Conservation (phyloP, 345 rosid species). For the Microcos paniculata region DNA sequence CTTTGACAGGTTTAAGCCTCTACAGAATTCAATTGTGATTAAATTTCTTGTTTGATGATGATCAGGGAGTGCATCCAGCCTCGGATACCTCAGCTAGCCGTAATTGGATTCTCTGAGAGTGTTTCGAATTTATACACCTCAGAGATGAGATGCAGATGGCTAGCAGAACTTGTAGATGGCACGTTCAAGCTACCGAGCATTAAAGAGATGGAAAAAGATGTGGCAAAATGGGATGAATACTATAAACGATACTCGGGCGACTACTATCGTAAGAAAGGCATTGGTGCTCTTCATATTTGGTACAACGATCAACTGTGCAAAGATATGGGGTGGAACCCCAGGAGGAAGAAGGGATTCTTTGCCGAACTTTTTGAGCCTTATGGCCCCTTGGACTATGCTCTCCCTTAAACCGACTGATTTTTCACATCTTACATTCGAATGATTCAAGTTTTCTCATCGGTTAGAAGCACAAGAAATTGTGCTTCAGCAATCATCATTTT, state of each 20-base stretch:
- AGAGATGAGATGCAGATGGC: constrained; percentile 33
- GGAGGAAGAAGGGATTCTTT: constrained; percentile 29
- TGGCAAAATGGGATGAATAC: constrained; percentile 28
- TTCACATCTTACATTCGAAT: neutral
- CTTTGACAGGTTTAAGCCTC: no score
- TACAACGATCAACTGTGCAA: constrained; percentile 34
- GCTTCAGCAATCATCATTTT: neutral
- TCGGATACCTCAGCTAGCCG: constrained; percentile 30
- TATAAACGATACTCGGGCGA: constrained; percentile 19
- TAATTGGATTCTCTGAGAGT: constrained; percentile 31
- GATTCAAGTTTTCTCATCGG: neutral
- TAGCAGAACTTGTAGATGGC: constrained; percentile 26
- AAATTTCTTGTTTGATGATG: neutral
- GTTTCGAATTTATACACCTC: constrained; percentile 20
- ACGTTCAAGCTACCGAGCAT: constrained; percentile 27
- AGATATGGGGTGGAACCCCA: constrained; percentile 31
- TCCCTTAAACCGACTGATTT: neutral
- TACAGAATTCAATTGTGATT: no score
- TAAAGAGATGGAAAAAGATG: constrained; percentile 34
- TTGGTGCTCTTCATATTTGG: constrained; percentile 26
- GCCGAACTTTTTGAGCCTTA: constrained; percentile 37
- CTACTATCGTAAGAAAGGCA: constrained; percentile 23
- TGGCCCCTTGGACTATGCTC: constrained; percentile 28
- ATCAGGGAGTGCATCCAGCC: constrained; percentile 38
- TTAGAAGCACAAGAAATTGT: neutral